phyloP scores from a whole-genome alignment of 805 yeast genomes.

The Allodekkera sacchari region DNA sequence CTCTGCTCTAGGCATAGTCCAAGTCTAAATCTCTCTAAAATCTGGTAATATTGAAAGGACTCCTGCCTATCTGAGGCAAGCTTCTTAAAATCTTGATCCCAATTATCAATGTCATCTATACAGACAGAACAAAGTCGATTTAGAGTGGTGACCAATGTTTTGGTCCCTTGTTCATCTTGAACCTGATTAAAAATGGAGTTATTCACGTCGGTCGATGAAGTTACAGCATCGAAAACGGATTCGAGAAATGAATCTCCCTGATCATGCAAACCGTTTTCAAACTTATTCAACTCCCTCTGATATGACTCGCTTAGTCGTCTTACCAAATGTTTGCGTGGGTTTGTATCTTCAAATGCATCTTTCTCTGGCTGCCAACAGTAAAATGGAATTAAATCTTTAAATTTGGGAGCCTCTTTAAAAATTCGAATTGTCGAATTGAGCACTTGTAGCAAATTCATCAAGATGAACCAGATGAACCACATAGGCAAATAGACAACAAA shows the following conservation, averaged over 20 bases:
- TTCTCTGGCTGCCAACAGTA: slow-evolving; percentile 8
- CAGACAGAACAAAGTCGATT: slow-evolving; percentile 21
- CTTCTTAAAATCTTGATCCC: slow-evolving; percentile 9
- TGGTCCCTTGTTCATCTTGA: slow-evolving; percentile 13
- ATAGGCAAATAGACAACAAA: slow-evolving; percentile 50
- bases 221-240: slow-evolving; percentile 51
- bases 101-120: slow-evolving; percentile 11
- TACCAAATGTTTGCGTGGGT: slow-evolving; percentile 6
- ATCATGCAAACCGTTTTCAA: slow-evolving; percentile 42
- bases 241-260: slow-evolving; percentile 60
- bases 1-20: slow-evolving; percentile 36
- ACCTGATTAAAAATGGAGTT: slow-evolving; percentile 21
- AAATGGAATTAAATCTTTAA: slow-evolving; percentile 16
- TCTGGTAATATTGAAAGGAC: slow-evolving; percentile 8
- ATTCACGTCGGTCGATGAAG: slow-evolving; percentile 21
- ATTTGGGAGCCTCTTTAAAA: slow-evolving; percentile 20
- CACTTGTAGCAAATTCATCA: slow-evolving; percentile 31
- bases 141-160: slow-evolving; percentile 19
- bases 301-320: slow-evolving; percentile 20
- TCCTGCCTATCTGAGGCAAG: slow-evolving; percentile 5
- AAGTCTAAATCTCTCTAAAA: slow-evolving; percentile 24
- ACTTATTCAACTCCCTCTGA: slow-evolving; percentile 18
- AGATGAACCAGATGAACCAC: slow-evolving; percentile 52
- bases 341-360: slow-evolving; percentile 13
- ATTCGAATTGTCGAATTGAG: slow-evolving; percentile 23